Conservation (phyloP, 2,329 filamentous ascomycete species). For the Aspergillus carbonarius region DNA sequence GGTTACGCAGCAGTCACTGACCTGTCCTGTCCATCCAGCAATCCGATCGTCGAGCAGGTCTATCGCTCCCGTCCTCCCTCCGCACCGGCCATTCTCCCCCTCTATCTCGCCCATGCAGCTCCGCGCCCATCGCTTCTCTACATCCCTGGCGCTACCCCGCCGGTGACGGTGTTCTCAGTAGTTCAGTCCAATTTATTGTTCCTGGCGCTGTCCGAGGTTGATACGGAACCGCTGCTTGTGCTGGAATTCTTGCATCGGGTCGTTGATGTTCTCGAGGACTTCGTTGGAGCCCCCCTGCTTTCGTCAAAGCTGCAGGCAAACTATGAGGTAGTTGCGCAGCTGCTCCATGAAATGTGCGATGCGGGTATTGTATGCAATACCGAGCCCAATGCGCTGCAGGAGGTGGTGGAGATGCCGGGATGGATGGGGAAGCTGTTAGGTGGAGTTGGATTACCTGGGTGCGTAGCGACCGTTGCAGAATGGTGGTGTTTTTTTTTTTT, state of each 20-base stretch:
- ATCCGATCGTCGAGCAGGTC: slow-evolving; percentile 80
- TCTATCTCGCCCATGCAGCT: slow-evolving; percentile 78
- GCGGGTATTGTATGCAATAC: slow-evolving; percentile 85
- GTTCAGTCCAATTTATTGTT: slow-evolving; percentile 85
- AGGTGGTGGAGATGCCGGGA: slow-evolving; percentile 87
- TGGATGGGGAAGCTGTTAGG: slow-evolving; percentile 86
- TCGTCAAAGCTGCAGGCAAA: slow-evolving; percentile 82
- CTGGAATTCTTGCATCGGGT: slow-evolving; percentile 94
- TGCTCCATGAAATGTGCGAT: slow-evolving; percentile 96
- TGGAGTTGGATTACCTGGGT: slow-evolving; percentile 80
- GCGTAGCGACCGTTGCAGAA: slow-evolving; percentile 18
- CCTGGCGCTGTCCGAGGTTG: slow-evolving; percentile 77
- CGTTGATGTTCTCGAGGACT: slow-evolving; percentile 90
- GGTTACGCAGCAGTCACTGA: slow-evolving; percentile 13
- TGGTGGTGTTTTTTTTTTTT: neutral
- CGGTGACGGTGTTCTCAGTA: slow-evolving; percentile 85
- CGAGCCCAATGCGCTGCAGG: slow-evolving; percentile 86
- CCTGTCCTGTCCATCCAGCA: slow-evolving; percentile 53
- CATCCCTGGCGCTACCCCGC: slow-evolving; percentile 75
- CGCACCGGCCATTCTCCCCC: slow-evolving; percentile 72
- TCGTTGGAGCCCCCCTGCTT: slow-evolving; percentile 82
- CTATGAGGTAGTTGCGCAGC: slow-evolving; percentile 91
- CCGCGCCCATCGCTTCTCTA: slow-evolving; percentile 87
- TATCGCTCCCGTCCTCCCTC: slow-evolving; percentile 81
- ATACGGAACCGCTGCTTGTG: slow-evolving; percentile 84